phyloP scores from a whole-genome alignment of 2,329 filamentous ascomycete genomes.

The Xylariaceae sp. region DNA sequence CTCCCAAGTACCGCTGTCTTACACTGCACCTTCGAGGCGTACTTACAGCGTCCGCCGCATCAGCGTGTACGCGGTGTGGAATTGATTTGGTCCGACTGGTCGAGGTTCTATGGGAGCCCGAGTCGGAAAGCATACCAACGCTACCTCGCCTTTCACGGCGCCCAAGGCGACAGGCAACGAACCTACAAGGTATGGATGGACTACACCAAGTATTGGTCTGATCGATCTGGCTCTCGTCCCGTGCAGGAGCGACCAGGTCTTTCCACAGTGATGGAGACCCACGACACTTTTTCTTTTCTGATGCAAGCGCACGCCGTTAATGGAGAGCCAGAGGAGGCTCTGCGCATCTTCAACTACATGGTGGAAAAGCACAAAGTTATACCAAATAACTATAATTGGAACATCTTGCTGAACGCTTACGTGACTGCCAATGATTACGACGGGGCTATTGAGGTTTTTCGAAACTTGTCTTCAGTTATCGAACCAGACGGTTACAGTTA shows the following conservation, averaged over 20 bases:
- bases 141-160: conserved; percentile 47
- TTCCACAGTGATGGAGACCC: conserved; percentile 30
- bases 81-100: conserved; percentile 48
- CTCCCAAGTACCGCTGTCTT: conserved; percentile 38
- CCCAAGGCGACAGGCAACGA: conserved; percentile 42
- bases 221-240: no score
- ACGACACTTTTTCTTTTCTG: conserved; percentile 50
- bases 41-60: conserved; percentile 34
- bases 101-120: conserved; percentile 36
- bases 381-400: conserved; percentile 65
- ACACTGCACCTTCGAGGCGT: conserved; percentile 39
- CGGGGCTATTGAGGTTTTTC: conserved; percentile 62
- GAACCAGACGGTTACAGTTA: conserved; percentile 63
- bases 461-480: conserved; percentile 48
- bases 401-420: conserved; percentile 71
- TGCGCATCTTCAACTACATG: conserved; percentile 61
- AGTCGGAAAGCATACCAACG: conserved; percentile 44
- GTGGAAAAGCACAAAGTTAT: conserved; percentile 48
- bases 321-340: conserved; percentile 58
- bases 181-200: conserved; percentile 45
- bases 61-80: conserved; percentile 40
- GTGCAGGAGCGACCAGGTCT: conserved; percentile 31
- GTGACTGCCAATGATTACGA: conserved; percentile 61
- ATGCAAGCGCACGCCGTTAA: conserved; percentile 68
- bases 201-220: conserved; percentile 35